Evolutionary conservation across 805 yeast species (phyloP).

Genomic region (Metschnikowia sp.): DNA sequence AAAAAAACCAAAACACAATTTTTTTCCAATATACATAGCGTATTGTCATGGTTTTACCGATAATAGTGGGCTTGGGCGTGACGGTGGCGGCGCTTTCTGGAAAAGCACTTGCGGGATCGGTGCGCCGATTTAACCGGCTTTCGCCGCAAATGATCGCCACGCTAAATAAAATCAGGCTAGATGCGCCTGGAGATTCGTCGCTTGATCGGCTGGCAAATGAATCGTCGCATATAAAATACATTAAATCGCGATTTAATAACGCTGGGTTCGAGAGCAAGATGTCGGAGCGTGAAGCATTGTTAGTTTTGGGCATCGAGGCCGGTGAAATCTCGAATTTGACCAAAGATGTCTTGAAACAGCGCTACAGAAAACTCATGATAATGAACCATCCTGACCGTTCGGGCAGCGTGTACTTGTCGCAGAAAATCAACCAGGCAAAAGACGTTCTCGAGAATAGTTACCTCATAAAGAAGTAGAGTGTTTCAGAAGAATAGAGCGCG

Average conservation of each 20-base stretch:
- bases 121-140: conserved; percentile 12
- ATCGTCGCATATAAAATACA: conserved; percentile 16
- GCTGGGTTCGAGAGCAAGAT: conserved; percentile 33
- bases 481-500: neutral
- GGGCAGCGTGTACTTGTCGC: conserved; percentile 40
- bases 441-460: conserved; percentile 39
- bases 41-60: conserved; percentile 18
- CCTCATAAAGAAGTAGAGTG: conserved; percentile 21
- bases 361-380: conserved; percentile 39
- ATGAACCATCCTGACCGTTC: conserved; percentile 42
- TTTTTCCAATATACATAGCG: neutral
- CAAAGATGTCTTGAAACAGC: conserved; percentile 25
- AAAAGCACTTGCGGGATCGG: conserved; percentile 12
- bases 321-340: conserved; percentile 31
- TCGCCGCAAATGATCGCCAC: conserved; percentile 22
- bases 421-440: conserved; percentile 43
- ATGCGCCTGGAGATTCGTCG: conserved; percentile 6
- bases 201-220: conserved; percentile 12
- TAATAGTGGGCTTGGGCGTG: conserved; percentile 17
- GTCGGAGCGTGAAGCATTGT: conserved; percentile 44
- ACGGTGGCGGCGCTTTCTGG: conserved; percentile 18
- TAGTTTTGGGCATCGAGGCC: conserved; percentile 40
- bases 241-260: conserved; percentile 19
- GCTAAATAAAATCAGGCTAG: conserved; percentile 16
- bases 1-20: too few relatives aligned